Evolutionary conservation across 345 rosid species (phyloP), one percentile per base, ranked within the genome.

Genomic region (Salix dunnii): DNA sequence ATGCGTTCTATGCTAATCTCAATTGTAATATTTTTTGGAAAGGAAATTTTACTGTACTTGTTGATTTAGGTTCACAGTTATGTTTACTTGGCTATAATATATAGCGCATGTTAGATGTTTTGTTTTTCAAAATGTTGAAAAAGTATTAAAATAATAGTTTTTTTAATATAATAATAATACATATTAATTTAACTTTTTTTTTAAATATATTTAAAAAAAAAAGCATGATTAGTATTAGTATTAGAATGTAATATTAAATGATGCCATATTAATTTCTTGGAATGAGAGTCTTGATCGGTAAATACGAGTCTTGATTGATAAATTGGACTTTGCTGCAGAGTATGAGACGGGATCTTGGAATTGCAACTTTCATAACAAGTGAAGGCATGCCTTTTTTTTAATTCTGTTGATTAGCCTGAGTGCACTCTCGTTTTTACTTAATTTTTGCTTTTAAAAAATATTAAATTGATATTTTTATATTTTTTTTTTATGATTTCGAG

Each of bases 1-100:
- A 48, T 65, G 60, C 60, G 43, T 8, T 25, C 43, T 36, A 27
- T 28, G 63, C 84, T 78, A 46, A 74, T 78, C 79, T 71, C 36
- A 70, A 78, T 33, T 78, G 76, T 82, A 78, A 78, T 82, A 68
- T 65, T 42, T 70, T 71, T 67, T 67, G 23, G 65, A 36, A 46
- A 72, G 48, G 35, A n/a, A 65, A 58, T 67, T 42, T 42, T 48
- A 4, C 30, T 75, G 58, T 72, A 76, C 55, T 35, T 70, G 69
- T 72, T 76, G 31, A 67, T 48, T 21, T 72, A 67, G 65, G 58
- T 67, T 71, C 60, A 6, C 76, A 28, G 36, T 62, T 20, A 46
- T 71, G 72, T 55, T 40, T 40, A 2, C 13, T 10, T 40, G 43
- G 43, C 12, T 40, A 2, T 40, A 40, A 40, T 40, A 40, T 1